Evolutionary conservation across 2,329 filamentous ascomycete genomes (phyloP).

Genomic region (Beauveria rudraprayagi): DNA sequence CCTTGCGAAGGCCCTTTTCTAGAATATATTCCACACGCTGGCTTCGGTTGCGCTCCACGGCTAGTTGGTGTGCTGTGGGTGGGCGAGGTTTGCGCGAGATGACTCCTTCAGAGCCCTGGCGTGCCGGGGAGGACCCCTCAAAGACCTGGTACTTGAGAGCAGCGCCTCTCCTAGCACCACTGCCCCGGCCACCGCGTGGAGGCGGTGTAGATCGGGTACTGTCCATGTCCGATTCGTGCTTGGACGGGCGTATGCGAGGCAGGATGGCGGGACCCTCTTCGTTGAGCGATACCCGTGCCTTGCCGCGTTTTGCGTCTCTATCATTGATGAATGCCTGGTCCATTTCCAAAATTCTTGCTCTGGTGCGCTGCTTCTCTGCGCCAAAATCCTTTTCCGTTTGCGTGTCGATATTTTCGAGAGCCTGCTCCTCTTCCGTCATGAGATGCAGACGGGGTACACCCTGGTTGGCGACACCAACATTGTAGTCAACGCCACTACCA

Average conservation of each 20-base stretch:
- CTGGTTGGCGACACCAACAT: slow-evolving; percentile 56
- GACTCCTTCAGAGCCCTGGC: slow-evolving; percentile 46
- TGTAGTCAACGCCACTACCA: slow-evolving; percentile 61
- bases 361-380: slow-evolving; percentile 63
- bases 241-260: slow-evolving; percentile 55
- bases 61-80: slow-evolving; percentile 73
- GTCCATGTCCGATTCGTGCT: slow-evolving; percentile 45
- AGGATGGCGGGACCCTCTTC: slow-evolving; percentile 51
- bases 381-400: slow-evolving; percentile 63
- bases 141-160: slow-evolving; percentile 52
- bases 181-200: slow-evolving; percentile 23
- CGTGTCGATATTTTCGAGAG: slow-evolving; percentile 66
- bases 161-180: slow-evolving; percentile 31
- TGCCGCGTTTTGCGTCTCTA: slow-evolving; percentile 50
- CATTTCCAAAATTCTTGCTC: slow-evolving; percentile 65
- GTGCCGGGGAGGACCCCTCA: slow-evolving; percentile 53
- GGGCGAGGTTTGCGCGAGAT: slow-evolving; percentile 59
- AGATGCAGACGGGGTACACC: slow-evolving; percentile 59
- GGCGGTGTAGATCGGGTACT: slow-evolving; percentile 37
- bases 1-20: slow-evolving; percentile 60
- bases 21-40: slow-evolving; percentile 77
- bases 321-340: slow-evolving; percentile 63
- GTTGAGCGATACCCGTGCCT: slow-evolving; percentile 30
- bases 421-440: slow-evolving; percentile 58
- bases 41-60: slow-evolving; percentile 69